phyloP scores from a whole-genome alignment of 1,284 basidiomycete genomes.

The Rhodofomes roseus region DNA sequence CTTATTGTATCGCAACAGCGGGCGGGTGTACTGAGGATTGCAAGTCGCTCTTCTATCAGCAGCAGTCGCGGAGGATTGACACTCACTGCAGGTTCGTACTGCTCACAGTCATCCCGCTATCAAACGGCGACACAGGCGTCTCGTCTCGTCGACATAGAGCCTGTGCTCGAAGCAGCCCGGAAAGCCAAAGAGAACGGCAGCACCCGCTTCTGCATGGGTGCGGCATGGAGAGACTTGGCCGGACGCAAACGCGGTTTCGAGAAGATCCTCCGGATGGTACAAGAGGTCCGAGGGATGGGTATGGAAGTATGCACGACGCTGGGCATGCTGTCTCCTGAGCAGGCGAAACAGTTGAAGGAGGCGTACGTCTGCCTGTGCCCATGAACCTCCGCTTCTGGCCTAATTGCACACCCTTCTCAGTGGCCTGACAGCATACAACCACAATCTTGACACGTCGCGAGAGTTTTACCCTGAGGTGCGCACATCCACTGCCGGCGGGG shows the following conservation, averaged over 20 bases:
- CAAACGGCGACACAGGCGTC: constrained; percentile 88
- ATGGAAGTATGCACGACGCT: constrained; percentile 99
- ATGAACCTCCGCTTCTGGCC: constrained; percentile 3
- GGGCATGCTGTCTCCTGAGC: constrained; percentile 93
- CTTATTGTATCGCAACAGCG: constrained; percentile 41
- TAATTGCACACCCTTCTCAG: constrained; percentile 30
- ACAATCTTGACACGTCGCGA: constrained; percentile 96
- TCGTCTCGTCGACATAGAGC: constrained; percentile 86
- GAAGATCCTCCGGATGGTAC: constrained; percentile 91
- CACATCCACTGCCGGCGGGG: neutral
- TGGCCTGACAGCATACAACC: constrained; percentile 96
- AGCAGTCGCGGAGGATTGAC: neutral
- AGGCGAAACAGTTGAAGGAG: constrained; percentile 90
- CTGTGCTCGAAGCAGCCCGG: constrained; percentile 86
- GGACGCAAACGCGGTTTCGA: constrained; percentile 95
- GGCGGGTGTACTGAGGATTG: constrained; percentile 97
- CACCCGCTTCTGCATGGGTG: constrained; percentile 98
- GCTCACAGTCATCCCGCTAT: constrained; percentile 94
- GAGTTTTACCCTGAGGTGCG: constrained; percentile 91
- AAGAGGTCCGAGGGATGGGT: constrained; percentile 82
- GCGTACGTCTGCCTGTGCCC: constrained; percentile 52
- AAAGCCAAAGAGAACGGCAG: constrained; percentile 95
- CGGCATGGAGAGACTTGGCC: constrained; percentile 96
- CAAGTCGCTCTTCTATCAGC: constrained; percentile 34
- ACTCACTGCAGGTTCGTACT: constrained; percentile 76